Evolutionary conservation across 345 rosid genomes (phyloP).

Genomic region (Melastoma malabathricum): DNA sequence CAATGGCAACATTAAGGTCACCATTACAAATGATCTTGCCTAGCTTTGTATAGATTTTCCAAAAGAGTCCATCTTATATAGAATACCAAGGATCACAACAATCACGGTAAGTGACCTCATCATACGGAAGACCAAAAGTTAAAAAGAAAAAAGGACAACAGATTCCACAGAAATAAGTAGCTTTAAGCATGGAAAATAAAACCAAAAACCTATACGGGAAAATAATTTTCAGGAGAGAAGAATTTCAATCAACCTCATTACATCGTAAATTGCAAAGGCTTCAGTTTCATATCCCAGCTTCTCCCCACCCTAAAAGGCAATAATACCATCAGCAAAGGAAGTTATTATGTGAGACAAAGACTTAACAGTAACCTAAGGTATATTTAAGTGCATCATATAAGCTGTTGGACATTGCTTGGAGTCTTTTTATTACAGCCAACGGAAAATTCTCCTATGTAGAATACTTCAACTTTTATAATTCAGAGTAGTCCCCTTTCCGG

Average conservation of each 20-base stretch:
- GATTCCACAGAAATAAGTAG: not conserved
- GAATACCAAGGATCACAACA: too few relatives aligned
- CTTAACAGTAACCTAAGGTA: not conserved
- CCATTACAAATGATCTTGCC: too few relatives aligned
- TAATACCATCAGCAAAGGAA: not conserved
- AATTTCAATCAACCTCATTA: slow-evolving; percentile 48
- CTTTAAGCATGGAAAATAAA: not conserved
- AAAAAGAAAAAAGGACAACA: not conserved
- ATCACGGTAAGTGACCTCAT: not conserved
- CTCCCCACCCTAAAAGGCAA: slow-evolving; percentile 30
- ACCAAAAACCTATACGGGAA: not conserved
- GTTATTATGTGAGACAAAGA: not conserved
- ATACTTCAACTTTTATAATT: too few relatives aligned
- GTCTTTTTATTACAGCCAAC: too few relatives aligned
- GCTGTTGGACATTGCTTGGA: too few relatives aligned
- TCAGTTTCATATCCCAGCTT: slow-evolving; percentile 84
- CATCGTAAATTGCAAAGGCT: slow-evolving; percentile 87
- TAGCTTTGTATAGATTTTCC: too few relatives aligned
- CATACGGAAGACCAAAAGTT: not conserved
- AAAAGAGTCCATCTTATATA: too few relatives aligned
- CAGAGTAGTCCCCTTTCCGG: too few relatives aligned
- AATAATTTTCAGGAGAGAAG: slow-evolving; percentile 6
- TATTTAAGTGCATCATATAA: too few relatives aligned
- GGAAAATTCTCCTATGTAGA: too few relatives aligned
- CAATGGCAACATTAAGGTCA: too few relatives aligned